A percentile compares a stretch with the other conserved stretches of the same genome.
These are phyloP conservation scores for Candida qinlingensis DNA, from an alignment of 805 yeast species.

Conservation along the genomic window DNA sequence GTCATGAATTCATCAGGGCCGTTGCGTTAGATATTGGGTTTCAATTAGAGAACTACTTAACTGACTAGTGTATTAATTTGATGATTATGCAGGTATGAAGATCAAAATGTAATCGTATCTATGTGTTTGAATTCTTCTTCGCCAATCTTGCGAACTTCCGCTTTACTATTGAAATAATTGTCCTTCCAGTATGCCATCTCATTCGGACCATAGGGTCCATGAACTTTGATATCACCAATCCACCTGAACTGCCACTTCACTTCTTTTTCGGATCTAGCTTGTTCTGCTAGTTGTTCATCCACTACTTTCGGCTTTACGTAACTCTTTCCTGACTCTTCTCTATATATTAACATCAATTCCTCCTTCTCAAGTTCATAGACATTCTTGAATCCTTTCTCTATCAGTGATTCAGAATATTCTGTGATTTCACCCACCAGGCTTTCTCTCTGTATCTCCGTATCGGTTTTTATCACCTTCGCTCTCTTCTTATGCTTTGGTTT, in stretches of 20 bases:
- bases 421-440: constrained; percentile 37
- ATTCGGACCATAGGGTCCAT: constrained; percentile 45
- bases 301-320: constrained; percentile 9
- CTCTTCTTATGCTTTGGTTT: constrained; percentile 19
- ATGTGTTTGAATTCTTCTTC: constrained; percentile 13
- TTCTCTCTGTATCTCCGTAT: constrained; percentile 15
- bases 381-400: constrained; percentile 36
- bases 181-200: constrained; percentile 48
- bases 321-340: constrained; percentile 37
- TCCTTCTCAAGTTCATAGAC: constrained; percentile 54
- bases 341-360: constrained; percentile 43
- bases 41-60: constrained; percentile 58
- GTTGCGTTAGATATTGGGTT: constrained; percentile 62
- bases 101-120: background rate
- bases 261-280: constrained; percentile 17
- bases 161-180: constrained; percentile 43
- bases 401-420: constrained; percentile 40
- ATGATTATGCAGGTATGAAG: background rate
- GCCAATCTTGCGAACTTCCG: constrained; percentile 32
- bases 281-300: constrained; percentile 10
- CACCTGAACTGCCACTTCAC: constrained; percentile 46
- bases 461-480: constrained; percentile 10
- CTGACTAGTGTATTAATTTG: constrained; percentile 22
- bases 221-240: constrained; percentile 36
- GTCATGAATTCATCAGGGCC: constrained; percentile 57